These are phyloP conservation scores for Rhodotorula paludigena DNA, from an alignment of 768 basidiomycete genomes.

Conservation along the genomic window DNA sequence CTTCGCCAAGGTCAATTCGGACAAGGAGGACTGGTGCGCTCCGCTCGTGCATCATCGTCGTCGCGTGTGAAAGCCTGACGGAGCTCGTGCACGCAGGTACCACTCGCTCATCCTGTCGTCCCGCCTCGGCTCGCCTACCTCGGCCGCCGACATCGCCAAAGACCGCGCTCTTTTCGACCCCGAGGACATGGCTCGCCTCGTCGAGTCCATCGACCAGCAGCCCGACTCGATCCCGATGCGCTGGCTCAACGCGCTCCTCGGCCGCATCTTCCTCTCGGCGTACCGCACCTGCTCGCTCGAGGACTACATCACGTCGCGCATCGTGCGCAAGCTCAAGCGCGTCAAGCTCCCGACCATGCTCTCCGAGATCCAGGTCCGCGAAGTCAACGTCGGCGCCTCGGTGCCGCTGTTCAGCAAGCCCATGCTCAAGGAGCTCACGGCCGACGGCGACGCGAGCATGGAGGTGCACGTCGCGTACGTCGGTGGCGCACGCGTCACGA, in stretches of 20 bases:
- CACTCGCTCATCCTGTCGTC: constrained; percentile 68
- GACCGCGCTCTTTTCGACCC: constrained; percentile 61
- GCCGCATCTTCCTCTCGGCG: constrained; percentile 84
- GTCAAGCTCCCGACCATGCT: constrained; percentile 84
- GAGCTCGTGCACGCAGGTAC: constrained; percentile 45
- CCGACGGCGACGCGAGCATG: constrained; percentile 84
- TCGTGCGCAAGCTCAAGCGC: constrained; percentile 91
- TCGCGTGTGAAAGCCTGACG: not conserved
- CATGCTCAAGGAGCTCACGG: constrained; percentile 94
- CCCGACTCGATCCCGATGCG: constrained; percentile 95
- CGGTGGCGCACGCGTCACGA: constrained; percentile 81
- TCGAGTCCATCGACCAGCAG: constrained; percentile 80
- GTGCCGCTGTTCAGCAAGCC: constrained; percentile 88
- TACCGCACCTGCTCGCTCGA: constrained; percentile 64
- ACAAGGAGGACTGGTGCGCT: constrained; percentile 95
- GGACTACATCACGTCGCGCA: constrained; percentile 70
- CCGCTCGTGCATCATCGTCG: constrained; percentile 54
- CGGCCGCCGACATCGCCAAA: constrained; percentile 61
- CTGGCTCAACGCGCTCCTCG: constrained; percentile 92
- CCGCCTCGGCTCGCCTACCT: constrained; percentile 62
- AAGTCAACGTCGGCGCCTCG: constrained; percentile 79
- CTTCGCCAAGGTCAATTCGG: constrained; percentile 76
- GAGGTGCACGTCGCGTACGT: constrained; percentile 79
- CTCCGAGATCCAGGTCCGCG: constrained; percentile 74
- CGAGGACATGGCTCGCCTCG: constrained; percentile 73